These are phyloP conservation scores for Auricularia sp. DNA, from an alignment of 768 basidiomycete genomes.

Conservation along the genomic window DNA sequence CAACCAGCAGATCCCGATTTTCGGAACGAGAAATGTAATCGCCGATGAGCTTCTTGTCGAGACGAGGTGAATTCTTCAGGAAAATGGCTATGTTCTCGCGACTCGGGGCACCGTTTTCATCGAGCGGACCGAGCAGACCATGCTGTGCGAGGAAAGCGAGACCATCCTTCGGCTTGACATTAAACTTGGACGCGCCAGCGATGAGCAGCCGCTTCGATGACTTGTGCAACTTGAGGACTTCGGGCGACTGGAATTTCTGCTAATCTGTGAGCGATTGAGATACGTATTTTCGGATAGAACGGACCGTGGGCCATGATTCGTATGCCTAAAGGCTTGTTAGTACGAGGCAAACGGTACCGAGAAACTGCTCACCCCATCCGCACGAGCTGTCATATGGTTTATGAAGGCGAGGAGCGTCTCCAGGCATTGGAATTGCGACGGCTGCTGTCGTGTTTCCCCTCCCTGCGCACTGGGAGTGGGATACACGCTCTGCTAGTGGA, in stretches of 20 bases:
- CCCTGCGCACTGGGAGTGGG: slow-evolving; percentile 46
- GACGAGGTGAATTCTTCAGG: slow-evolving; percentile 67
- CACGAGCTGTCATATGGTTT: slow-evolving; percentile 72
- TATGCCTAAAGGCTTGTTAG: slow-evolving; percentile 21
- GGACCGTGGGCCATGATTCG: slow-evolving; percentile 55
- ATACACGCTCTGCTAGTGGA: slow-evolving; percentile 58
- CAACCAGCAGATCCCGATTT: slow-evolving; percentile 71
- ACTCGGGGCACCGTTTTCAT: slow-evolving; percentile 34
- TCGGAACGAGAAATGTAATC: slow-evolving; percentile 89
- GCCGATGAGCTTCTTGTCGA: slow-evolving; percentile 90
- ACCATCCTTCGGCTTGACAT: slow-evolving; percentile 84
- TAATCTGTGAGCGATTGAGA: slow-evolving; percentile 1
- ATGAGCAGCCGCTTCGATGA: slow-evolving; percentile 80
- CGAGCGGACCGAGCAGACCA: slow-evolving; percentile 47
- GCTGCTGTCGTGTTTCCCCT: slow-evolving; percentile 56
- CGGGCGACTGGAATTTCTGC: slow-evolving; percentile 44
- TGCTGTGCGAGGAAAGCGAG: slow-evolving; percentile 88
- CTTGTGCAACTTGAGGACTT: slow-evolving; percentile 56
- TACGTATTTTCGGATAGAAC: background rate
- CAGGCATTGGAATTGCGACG: slow-evolving; percentile 76
- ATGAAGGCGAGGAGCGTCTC: slow-evolving; percentile 82
- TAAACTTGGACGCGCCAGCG: slow-evolving; percentile 78
- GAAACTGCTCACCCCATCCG: slow-evolving; percentile 31
- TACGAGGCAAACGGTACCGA: background rate
- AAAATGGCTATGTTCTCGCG: slow-evolving; percentile 70